Conservation (phyloP, 345 rosid species). For the Eucalyptus marginata region DNA sequence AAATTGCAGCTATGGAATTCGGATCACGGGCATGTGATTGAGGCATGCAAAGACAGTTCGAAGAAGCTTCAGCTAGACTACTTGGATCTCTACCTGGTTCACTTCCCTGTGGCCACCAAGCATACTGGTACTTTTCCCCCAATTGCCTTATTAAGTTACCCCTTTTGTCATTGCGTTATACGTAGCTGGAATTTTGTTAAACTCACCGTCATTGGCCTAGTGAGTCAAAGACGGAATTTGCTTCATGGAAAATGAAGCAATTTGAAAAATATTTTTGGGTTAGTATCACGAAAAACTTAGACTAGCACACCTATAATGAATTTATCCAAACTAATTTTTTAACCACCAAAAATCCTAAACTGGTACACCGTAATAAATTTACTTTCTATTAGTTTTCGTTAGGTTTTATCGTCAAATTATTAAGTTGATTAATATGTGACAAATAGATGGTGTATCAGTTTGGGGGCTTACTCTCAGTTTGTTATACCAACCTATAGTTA, state of each 20-base stretch:
- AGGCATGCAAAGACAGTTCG: conserved; percentile 80
- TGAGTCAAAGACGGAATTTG: not conserved
- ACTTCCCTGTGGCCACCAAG: conserved; percentile 69
- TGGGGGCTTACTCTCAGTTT: too few relatives aligned
- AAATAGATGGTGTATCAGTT: too few relatives aligned
- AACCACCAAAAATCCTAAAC: too few relatives aligned
- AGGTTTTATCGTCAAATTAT: too few relatives aligned
- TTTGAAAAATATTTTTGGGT: too few relatives aligned
- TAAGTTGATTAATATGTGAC: too few relatives aligned
- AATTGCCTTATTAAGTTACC: not conserved
- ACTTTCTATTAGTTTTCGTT: too few relatives aligned
- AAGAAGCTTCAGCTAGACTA: conserved; percentile 82
- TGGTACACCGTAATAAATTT: too few relatives aligned
- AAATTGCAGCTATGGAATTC: conserved; percentile 74
- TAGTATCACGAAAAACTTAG: too few relatives aligned
- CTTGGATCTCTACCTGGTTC: conserved; percentile 75
- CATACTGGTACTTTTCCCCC: conserved; percentile 44
- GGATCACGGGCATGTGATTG: conserved; percentile 77
- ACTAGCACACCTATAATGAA: fast-evolving
- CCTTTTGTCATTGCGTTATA: not conserved
- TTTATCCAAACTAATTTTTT: too few relatives aligned
- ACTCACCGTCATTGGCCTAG: not conserved
- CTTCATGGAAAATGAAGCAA: not conserved
- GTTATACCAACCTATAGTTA: too few relatives aligned
- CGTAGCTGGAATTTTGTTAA: not conserved